Evolutionary conservation across 371 early-diverging fungal species (phyloP), one percentile per base, ranked within the genome.

Genomic region (Mortierella sp.): DNA sequence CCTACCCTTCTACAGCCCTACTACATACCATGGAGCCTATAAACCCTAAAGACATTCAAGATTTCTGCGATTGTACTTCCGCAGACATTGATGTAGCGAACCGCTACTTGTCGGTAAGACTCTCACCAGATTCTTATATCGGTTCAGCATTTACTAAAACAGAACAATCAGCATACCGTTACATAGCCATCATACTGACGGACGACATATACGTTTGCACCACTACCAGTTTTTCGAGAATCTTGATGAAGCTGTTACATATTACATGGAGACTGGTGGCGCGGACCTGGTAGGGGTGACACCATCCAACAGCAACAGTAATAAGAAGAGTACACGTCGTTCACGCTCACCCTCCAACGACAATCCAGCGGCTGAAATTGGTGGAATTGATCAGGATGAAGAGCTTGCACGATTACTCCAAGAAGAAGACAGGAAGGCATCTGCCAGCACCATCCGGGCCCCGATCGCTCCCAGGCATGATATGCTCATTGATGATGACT

Each of bases 391-490:
- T 67, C 69, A 82, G 26, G 88, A 85, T 54, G 85, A 81, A 61
- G 86, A 79, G 31, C 64, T 87, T 21, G 86, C 89, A 8, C 82
- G 86, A 50, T 83, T 81, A 45, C 64, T 86, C n/a, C 82, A 84
- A 39, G 83, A 81, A 19, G 78, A 81, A 45, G 82, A 84, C 54
- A 56, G 71, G 21, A 62, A 59, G 34, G 34, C 34, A 10, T 65
- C 61, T 18, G 61, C 71, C 0, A 81, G 79, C 54, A 72, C 72
- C 28, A 88, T 92, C 10, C 84, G 93, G 48, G 92, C 93, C 16
- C 94, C 94, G 0, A 93, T 94, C 54, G 93, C 93, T 0, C 86
- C 94, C 1, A 86, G 84, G 39, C 84, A 85, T 24, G 93, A 91
- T 53, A 90, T 91, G 52, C 79, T 95, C n/a, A 80, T 90, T 16